A percentile compares a stretch with the other conserved stretches of the same genome.
These are phyloP conservation scores for Picea mariana DNA, from an alignment of 83 land plant species.

Conservation along the genomic window DNA sequence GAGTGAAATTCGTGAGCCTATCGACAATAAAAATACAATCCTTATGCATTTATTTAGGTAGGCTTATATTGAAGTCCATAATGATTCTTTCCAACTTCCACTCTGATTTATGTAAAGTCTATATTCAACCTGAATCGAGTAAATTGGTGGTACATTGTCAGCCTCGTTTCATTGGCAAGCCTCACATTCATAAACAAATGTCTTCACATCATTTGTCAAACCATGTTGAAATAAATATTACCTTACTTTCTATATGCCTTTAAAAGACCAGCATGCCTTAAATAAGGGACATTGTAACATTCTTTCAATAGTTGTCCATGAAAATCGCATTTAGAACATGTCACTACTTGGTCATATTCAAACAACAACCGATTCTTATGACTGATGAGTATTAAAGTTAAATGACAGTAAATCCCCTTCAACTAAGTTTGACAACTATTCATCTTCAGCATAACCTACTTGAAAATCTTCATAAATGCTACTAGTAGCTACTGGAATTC, in stretches of 20 bases:
- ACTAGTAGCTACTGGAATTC: too few relatives aligned
- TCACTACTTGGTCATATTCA: too few relatives aligned
- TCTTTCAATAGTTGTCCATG: background rate
- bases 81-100: background rate
- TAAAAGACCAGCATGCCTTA: background rate
- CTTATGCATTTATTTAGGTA: background rate
- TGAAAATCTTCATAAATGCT: too few relatives aligned
- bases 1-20: background rate
- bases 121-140: background rate
- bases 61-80: background rate
- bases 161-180: background rate
- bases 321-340: too few relatives aligned
- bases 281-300: background rate
- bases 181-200: background rate
- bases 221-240: background rate
- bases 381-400: too few relatives aligned
- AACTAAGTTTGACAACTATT: too few relatives aligned
- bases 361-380: too few relatives aligned
- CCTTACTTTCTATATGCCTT: background rate
- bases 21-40: background rate
- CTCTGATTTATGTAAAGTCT: background rate
- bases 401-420: too few relatives aligned
- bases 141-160: background rate
- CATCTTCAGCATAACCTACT: too few relatives aligned
- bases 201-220: background rate